phyloP scores from a whole-genome alignment of 1,284 basidiomycete species.

The Uromyces viciae-fabae region DNA sequence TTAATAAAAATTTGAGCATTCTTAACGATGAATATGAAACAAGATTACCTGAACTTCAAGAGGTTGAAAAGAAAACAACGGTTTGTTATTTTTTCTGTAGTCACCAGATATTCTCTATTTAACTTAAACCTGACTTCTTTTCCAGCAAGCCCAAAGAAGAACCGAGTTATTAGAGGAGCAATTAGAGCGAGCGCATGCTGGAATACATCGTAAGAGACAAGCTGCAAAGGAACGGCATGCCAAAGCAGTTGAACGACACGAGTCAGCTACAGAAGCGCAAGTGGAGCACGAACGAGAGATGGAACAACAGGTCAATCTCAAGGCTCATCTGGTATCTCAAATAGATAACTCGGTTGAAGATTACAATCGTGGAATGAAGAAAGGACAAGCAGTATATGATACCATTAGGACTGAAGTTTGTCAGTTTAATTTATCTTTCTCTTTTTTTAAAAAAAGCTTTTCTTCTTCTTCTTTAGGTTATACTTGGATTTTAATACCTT shows the following conservation, averaged over 20 bases:
- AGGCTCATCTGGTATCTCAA: background rate
- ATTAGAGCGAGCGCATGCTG: constrained; percentile 18
- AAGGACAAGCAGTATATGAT: constrained; percentile 24
- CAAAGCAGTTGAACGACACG: constrained; percentile 18
- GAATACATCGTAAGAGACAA: constrained; percentile 28
- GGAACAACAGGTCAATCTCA: constrained; percentile 17
- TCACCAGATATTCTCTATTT: background rate
- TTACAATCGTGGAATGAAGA: constrained; percentile 34
- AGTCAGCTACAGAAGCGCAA: background rate
- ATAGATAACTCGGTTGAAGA: constrained; percentile 24
- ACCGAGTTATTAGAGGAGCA: constrained; percentile 23
- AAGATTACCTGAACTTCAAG: constrained; percentile 46
- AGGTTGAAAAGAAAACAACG: constrained; percentile 45
- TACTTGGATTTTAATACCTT: no score
- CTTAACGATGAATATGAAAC: constrained; percentile 46
- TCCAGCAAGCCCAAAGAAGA: constrained; percentile 38
- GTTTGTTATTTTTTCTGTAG: constrained; percentile 2
- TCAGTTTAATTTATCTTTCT: background rate
- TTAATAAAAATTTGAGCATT: constrained; percentile 41
- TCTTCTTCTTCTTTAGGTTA: no score
- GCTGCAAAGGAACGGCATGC: constrained; percentile 8
- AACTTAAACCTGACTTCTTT: background rate
- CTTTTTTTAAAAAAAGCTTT: no score
- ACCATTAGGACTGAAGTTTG: constrained; percentile 36
- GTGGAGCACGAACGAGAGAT: constrained; percentile 22